A percentile compares a stretch with the other conserved stretches of the same genome.
Evolutionary conservation across 2,329 filamentous ascomycete species (phyloP).

Genomic region (Ophiocordyceps sinensis): DNA sequence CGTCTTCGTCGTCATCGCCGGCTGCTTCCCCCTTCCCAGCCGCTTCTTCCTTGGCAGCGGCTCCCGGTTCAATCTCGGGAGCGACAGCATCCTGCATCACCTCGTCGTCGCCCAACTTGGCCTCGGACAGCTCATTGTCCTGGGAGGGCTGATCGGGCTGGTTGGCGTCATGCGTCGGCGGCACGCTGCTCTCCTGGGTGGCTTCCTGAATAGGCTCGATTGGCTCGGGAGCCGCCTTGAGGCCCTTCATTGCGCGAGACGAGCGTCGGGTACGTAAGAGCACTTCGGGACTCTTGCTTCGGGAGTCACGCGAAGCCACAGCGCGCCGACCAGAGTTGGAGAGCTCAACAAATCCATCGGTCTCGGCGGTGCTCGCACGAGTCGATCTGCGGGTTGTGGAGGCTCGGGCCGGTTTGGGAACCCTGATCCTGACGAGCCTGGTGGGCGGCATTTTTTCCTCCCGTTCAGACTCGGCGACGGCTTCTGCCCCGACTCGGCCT

Average conservation of each 20-base stretch:
- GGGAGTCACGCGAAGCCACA: conserved; percentile 31
- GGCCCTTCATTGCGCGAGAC: conserved; percentile 34
- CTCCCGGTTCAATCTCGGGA: neutral
- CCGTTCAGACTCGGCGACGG: conserved; percentile 12
- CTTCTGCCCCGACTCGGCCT: conserved; percentile 16
- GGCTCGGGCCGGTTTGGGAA: conserved; percentile 14
- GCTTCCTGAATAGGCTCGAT: conserved; percentile 37
- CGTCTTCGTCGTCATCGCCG: conserved; percentile 27
- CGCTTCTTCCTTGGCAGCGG: conserved; percentile 6
- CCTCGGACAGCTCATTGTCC: conserved; percentile 13
- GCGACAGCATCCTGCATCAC: conserved; percentile 11
- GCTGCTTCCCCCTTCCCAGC: conserved; percentile 13
- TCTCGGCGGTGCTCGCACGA: conserved; percentile 38
- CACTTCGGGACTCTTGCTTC: conserved; percentile 42
- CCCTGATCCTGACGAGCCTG: conserved; percentile 30
- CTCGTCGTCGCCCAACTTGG: conserved; percentile 15
- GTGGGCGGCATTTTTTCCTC: conserved; percentile 7
- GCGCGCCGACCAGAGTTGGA: conserved; percentile 47
- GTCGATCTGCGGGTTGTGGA: conserved; percentile 30
- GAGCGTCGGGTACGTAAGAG: conserved; percentile 25
- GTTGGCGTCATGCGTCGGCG: conserved; percentile 16
- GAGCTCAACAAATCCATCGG: conserved; percentile 40
- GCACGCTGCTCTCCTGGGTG: conserved; percentile 34
- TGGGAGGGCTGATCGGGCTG: conserved; percentile 22
- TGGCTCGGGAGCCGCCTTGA: conserved; percentile 32